Conservation (phyloP, 2,329 filamentous ascomycete genomes). For the Xylaria sp. region DNA sequence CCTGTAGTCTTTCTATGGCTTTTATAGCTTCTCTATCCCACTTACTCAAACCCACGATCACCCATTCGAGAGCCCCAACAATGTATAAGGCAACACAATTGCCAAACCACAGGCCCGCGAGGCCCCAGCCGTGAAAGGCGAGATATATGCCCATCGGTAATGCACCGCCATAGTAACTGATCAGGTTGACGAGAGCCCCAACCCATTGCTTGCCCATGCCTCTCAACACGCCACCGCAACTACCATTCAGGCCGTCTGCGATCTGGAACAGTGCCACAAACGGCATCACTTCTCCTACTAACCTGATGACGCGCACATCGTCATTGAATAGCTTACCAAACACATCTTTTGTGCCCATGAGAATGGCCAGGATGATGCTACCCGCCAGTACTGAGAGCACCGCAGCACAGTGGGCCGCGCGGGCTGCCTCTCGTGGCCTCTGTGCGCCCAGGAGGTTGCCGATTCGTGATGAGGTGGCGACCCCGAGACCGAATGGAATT, state of each 20-base stretch:
- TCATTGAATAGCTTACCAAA: conserved; percentile 86
- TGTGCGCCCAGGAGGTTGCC: conserved; percentile 82
- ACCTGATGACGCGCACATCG: conserved; percentile 73
- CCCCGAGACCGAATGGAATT: conserved; percentile 86
- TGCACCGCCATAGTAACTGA: conserved; percentile 86
- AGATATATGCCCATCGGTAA: conserved; percentile 84
- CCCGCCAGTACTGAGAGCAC: conserved; percentile 77
- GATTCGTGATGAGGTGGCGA: conserved; percentile 79
- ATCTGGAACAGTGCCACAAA: conserved; percentile 92
- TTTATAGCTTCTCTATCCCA: conserved; percentile 79
- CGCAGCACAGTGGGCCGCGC: conserved; percentile 80
- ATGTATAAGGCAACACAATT: conserved; percentile 84
- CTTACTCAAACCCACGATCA: conserved; percentile 78
- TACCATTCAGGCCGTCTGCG: conserved; percentile 86
- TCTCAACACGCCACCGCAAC: conserved; percentile 80
- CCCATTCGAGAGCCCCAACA: conserved; percentile 82
- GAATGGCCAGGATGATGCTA: conserved; percentile 69
- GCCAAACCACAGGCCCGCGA: conserved; percentile 83
- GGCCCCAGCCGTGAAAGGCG: conserved; percentile 86
- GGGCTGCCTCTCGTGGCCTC: conserved; percentile 71
- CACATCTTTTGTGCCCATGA: conserved; percentile 76
- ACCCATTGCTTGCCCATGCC: conserved; percentile 90
- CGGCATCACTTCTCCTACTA: conserved; percentile 83
- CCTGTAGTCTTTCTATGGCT: conserved; percentile 77
- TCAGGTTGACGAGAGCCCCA: conserved; percentile 81